Evolutionary conservation across 1,284 basidiomycete genomes (phyloP).

Genomic region (Violaceomyces palustris): DNA sequence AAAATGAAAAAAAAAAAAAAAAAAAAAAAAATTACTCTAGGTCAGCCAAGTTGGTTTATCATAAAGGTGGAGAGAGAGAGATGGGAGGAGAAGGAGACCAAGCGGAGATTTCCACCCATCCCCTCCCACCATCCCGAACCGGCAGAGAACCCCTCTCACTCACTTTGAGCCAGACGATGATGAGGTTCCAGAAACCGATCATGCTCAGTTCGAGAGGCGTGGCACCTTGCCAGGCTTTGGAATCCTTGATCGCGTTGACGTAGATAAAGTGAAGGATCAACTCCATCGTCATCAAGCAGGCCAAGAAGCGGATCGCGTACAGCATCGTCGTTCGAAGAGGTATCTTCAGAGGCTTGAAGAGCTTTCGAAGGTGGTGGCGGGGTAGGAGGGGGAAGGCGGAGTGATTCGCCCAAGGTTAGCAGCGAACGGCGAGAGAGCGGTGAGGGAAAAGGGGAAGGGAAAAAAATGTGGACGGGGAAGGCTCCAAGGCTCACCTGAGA

Average conservation of each 20-base stretch:
- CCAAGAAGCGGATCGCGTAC: conserved; percentile 71
- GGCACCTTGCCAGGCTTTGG: conserved; percentile 65
- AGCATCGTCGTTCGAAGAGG: conserved; percentile 53
- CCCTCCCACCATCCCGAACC: too few relatives aligned
- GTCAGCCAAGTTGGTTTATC: conserved; percentile 49
- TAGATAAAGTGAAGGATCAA: conserved; percentile 89
- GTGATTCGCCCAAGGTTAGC: not conserved
- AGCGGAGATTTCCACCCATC: too few relatives aligned
- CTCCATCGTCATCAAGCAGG: conserved; percentile 80
- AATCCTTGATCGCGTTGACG: conserved; percentile 92
- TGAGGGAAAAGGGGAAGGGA: too few relatives aligned
- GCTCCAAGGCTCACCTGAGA: conserved; percentile 87
- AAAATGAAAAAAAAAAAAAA: not conserved
- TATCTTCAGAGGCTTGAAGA: conserved; percentile 44
- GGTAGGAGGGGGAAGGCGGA: too few relatives aligned
- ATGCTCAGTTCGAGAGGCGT: conserved; percentile 77
- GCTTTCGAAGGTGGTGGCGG: conserved; percentile 4
- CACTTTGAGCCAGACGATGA: conserved; percentile 96
- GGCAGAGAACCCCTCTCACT: too few relatives aligned
- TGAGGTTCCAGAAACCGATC: conserved; percentile 96
- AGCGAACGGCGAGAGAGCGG: too few relatives aligned
- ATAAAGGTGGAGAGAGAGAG: too few relatives aligned
- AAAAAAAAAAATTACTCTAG: not conserved
- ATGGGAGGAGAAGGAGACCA: too few relatives aligned
- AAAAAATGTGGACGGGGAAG: too few relatives aligned